Base-by-base conservation (phyloP, 768 basidiomycete genomes). In the Cyathus striatus region DNA sequence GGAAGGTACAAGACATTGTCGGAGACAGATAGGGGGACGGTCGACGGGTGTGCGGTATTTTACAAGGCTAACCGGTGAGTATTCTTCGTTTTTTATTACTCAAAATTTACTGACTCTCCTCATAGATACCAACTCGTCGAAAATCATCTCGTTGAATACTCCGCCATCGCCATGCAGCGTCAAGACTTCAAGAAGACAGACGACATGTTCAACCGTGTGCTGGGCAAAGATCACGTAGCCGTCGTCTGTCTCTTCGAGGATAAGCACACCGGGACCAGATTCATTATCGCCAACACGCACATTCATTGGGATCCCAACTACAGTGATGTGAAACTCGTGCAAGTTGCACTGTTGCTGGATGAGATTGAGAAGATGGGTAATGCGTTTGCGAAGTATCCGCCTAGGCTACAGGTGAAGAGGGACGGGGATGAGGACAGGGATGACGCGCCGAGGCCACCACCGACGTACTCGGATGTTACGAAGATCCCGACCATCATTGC, bases 181-280 rank as follows among this genome's bases (percentile, higher is more conserved):
- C 80, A 85, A 39, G 92, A 94, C 60, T 91, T 93, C 69, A 91
- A 92, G 73, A 92, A 93, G 68, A 95, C 92, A 14, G 93, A 98
- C 56, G 95, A 97, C 69, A 94, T 98, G 93, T 98, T 97, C 78
- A 97, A 97, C 58, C 91, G 96, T 23, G 92, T 98, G 42, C 78
- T 97, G 52, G 86, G 87, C 48, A 90, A 91, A 60, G 95, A 98
- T 63, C 81, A 97, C 57, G 89, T 98, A 49, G 92, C 92, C 36
- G 81, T 92, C 49, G 71, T 94, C 44, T 81, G 82, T 53, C 75
- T 91, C 23, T 73, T 98, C 57, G 96, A 99, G 69, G 86, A 87
- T 64, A 79, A 78, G 47, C 75, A 79, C 30, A 90, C 93, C 0
- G 93, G 93, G 32, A 83, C 92, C 10, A 83, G 95, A 13, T 66